Evolutionary conservation across 306 rosid genomes (phyloP), one percentile per base, ranked within the genome.

Genomic region (Vigna radiata): DNA sequence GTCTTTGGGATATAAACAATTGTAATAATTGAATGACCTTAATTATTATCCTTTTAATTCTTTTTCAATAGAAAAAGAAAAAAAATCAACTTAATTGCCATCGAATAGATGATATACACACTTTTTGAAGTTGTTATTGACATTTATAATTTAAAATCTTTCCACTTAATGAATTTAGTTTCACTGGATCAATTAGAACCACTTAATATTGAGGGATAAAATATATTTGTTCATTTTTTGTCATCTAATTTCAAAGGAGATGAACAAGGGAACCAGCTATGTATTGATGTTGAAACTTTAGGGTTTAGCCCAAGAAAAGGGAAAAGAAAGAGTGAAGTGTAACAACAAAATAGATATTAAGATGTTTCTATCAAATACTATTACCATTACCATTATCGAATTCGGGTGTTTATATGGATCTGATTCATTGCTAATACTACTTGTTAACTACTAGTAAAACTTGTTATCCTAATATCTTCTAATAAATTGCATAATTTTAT

Each of bases 141-240:
- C 27, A 25, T 25, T 25, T 25, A 25, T 25, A 25, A 25, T 25
- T 25, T 25, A 2, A 25, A 25, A 2, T 25, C 27, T 25, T 25
- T 25, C 27, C 27, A 25, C 27, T 25, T 25, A 2, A 23, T 25
- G 27, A 25, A 25, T 25, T 25, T 25, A 2, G 27, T 25, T 25
- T 25, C 27, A 25, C 27, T 25, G 27, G 27, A 25, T 25, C 27
- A 25, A 25, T 25, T 25, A 25, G 27, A 25, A 25, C 27, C 27
- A 15, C 13, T 43, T 19, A 14, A 19, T 23, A 48, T 72, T 65
- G 9, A 33, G 8, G 39, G 73, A 61, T 56, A 49, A 49, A 16
- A 55, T 62, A 37, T 36, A 68, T 69, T 37, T 19, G n/a, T 81
- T 81, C 68, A 49, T 39, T n/a, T 74, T 68, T 47, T 59, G 66